Conservation (phyloP, 495 filamentous ascomycete genomes). For the Entonaema liquescens region DNA sequence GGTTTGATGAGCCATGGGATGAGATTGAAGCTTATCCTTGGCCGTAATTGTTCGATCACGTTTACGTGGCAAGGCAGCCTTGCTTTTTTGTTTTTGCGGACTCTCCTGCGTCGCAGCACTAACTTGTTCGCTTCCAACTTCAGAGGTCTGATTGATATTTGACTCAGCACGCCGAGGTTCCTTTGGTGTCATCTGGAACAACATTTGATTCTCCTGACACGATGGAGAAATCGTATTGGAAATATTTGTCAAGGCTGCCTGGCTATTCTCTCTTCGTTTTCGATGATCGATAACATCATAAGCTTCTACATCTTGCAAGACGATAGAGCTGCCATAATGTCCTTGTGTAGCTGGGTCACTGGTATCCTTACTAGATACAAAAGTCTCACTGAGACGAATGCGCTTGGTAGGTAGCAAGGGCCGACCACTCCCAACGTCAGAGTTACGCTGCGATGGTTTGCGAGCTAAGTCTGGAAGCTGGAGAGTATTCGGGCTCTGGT, state of each 20-base stretch:
- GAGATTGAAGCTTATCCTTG: background rate
- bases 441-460: background rate
- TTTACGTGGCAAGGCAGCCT: background rate
- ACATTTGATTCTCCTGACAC: background rate
- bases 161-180: background rate
- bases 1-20: background rate
- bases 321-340: slow-evolving; percentile 23
- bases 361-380: background rate
- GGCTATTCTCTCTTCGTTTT: slow-evolving; percentile 23
- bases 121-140: background rate
- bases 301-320: slow-evolving; percentile 41
- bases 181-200: background rate
- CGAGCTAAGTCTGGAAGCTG: background rate
- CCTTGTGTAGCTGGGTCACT: background rate
- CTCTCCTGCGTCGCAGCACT: background rate
- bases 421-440: background rate
- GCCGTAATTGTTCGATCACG: background rate
- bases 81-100: background rate
- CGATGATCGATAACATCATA: slow-evolving; percentile 41
- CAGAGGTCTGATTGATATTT: background rate
- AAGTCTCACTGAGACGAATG: slow-evolving; percentile 6
- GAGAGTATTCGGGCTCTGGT: background rate
- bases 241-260: background rate
- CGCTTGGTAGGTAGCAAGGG: slow-evolving; percentile 25
- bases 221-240: background rate